These are phyloP conservation scores for Colletotrichum liriopes DNA, from an alignment of 2,329 filamentous ascomycete species.

Conservation along the genomic window DNA sequence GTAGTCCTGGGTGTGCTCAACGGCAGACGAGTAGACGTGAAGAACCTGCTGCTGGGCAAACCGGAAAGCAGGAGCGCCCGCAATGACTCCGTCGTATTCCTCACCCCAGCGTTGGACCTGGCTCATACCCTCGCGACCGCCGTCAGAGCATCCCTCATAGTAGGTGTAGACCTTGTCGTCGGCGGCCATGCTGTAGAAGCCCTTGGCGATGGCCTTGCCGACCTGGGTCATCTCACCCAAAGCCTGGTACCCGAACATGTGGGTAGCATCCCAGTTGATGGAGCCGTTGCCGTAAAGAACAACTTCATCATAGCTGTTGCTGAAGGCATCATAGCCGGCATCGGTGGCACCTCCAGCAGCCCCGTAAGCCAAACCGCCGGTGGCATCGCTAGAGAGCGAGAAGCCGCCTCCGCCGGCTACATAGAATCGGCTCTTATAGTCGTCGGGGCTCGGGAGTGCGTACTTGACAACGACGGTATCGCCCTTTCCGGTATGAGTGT, in stretches of 20 bases:
- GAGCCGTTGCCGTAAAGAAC: slow-evolving; percentile 54
- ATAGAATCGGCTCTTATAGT: slow-evolving; percentile 62
- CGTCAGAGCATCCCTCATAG: slow-evolving; percentile 65
- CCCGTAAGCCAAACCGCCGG: slow-evolving; percentile 61
- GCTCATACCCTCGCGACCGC: slow-evolving; percentile 65
- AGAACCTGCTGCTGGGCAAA: slow-evolving; percentile 62
- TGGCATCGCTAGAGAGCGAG: slow-evolving; percentile 50
- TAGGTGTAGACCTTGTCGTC: slow-evolving; percentile 63
- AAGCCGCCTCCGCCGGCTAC: slow-evolving; percentile 62
- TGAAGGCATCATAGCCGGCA: slow-evolving; percentile 65
- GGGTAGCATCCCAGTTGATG: slow-evolving; percentile 34
- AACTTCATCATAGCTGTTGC: slow-evolving; percentile 54
- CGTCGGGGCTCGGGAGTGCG: slow-evolving; percentile 59
- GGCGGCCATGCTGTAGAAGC: slow-evolving; percentile 60
- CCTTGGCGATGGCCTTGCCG: slow-evolving; percentile 62
- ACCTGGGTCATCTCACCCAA: slow-evolving; percentile 45
- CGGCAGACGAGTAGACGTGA: slow-evolving; percentile 57
- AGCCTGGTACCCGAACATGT: slow-evolving; percentile 34
- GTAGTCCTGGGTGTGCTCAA: slow-evolving; percentile 55
- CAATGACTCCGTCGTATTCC: slow-evolving; percentile 61
- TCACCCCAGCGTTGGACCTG: slow-evolving; percentile 58
- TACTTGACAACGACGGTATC: slow-evolving; percentile 56
- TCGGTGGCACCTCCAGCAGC: slow-evolving; percentile 64
- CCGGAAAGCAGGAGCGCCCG: slow-evolving; percentile 62
- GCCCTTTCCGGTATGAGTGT: slow-evolving; percentile 57